Percentiles rank a stretch among this genome's conserved stretches.
Conservation (phyloP, 2,329 filamentous ascomycete species). For the Pestalotiopsis sp. region DNA sequence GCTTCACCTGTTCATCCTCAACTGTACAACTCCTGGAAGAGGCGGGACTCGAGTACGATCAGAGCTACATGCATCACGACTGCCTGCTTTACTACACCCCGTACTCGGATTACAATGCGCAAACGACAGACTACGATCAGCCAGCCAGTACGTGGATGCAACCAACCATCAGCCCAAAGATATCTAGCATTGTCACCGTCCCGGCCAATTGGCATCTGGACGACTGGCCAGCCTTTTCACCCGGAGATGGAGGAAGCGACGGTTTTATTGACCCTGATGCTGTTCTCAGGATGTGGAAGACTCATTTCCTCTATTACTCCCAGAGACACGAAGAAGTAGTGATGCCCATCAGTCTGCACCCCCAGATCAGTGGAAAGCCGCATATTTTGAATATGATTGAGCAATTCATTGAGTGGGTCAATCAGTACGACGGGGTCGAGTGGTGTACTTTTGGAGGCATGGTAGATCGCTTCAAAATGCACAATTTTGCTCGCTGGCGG, state of each 20-base stretch:
- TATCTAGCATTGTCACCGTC: conserved; percentile 41
- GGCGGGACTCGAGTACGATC: conserved; percentile 46
- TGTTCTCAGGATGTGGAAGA: conserved; percentile 45
- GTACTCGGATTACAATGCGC: neutral
- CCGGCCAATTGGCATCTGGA: conserved; percentile 49
- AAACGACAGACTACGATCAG: conserved; percentile 21
- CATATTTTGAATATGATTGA: conserved; percentile 50
- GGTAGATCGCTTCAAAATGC: conserved; percentile 14
- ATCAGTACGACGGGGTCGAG: conserved; percentile 45
- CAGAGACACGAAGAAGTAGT: conserved; percentile 47
- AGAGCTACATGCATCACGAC: conserved; percentile 52
- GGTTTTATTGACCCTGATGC: conserved; percentile 43
- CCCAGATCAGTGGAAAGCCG: conserved; percentile 49
- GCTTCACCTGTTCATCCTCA: conserved; percentile 40
- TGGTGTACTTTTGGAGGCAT: conserved; percentile 23
- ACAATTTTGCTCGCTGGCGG: neutral
- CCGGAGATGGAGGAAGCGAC: conserved; percentile 22
- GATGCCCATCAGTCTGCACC: conserved; percentile 49
- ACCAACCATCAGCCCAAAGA: conserved; percentile 21
- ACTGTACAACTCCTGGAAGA: conserved; percentile 42
- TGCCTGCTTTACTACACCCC: conserved; percentile 38
- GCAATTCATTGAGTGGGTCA: conserved; percentile 46
- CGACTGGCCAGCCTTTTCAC: conserved; percentile 38
- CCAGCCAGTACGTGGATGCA: conserved; percentile 21
- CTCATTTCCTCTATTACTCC: conserved; percentile 48